Conservation (phyloP, 805 yeast genomes). For the Saccharomyces mikatae region DNA sequence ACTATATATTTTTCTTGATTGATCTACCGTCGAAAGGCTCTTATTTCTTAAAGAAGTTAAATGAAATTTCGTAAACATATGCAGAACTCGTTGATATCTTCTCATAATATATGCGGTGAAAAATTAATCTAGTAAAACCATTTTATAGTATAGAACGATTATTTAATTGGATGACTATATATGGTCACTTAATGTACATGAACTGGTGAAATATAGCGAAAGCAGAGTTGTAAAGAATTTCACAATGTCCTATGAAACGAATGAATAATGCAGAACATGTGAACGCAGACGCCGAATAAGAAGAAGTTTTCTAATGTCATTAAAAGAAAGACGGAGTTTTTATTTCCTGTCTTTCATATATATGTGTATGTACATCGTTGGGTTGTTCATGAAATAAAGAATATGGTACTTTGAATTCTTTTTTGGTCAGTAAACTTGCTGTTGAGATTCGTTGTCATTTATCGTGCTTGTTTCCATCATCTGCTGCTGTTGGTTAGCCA, state of each 20-base stretch:
- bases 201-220: background rate
- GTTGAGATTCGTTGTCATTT: background rate
- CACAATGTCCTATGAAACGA: background rate
- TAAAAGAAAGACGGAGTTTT: background rate
- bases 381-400: conserved; percentile 3
- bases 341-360: background rate
- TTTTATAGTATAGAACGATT: background rate
- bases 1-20: background rate
- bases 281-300: background rate
- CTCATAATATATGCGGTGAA: background rate
- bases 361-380: conserved; percentile 1
- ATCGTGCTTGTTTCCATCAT: background rate
- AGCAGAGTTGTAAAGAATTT: background rate
- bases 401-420: background rate
- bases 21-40: background rate
- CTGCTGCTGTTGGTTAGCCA: conserved; percentile 38
- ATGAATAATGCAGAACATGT: background rate
- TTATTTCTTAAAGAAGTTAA: background rate
- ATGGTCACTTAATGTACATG: background rate
- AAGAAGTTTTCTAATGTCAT: background rate
- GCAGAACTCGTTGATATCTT: background rate
- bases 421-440: background rate
- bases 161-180: background rate
- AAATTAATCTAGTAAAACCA: background rate
- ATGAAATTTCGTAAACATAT: background rate